phyloP scores from a whole-genome alignment of 2,329 filamentous ascomycete species.

The Paradendryphiella salina region DNA sequence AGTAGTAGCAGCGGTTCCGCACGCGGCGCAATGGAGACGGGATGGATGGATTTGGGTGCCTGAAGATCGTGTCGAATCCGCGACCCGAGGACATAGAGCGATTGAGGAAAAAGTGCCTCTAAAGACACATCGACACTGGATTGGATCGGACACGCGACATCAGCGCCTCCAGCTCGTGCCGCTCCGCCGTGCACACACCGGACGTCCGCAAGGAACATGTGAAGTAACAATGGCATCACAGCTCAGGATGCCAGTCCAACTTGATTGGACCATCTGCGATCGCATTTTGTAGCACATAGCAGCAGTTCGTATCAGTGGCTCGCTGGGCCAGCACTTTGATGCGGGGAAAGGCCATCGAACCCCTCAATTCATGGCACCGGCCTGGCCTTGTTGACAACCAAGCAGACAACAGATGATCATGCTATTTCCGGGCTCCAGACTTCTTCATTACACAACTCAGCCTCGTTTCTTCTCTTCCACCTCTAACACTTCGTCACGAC shows the following conservation, averaged over 20 bases:
- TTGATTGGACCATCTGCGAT: slow-evolving; percentile 24
- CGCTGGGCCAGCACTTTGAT: slow-evolving; percentile 25
- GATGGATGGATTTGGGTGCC: slow-evolving; percentile 10
- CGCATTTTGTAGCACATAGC: slow-evolving; percentile 10
- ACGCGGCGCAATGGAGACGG: slow-evolving; percentile 11
- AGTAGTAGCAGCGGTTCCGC: slow-evolving; percentile 13
- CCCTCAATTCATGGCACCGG: slow-evolving; percentile 29
- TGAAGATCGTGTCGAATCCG: slow-evolving; percentile 14
- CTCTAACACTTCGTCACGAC: slow-evolving; percentile 1
- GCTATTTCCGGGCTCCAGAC: slow-evolving; percentile 3
- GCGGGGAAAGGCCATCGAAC: slow-evolving; percentile 30
- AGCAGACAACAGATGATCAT: slow-evolving; percentile 1
- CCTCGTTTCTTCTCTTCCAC: slow-evolving; percentile 8
- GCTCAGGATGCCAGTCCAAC: slow-evolving; percentile 8
- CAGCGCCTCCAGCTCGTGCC: slow-evolving; percentile 1
- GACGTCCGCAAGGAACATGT: neutral
- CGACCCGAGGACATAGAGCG: neutral
- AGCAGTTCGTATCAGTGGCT: slow-evolving; percentile 21
- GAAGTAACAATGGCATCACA: slow-evolving; percentile 10
- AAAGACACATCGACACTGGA: neutral
- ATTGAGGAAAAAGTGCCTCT: neutral
- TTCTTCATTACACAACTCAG: slow-evolving; percentile 15
- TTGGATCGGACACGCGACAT: slow-evolving; percentile 11
- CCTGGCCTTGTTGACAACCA: slow-evolving; percentile 17
- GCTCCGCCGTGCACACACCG: slow-evolving; percentile 4